Evolutionary conservation across 257 asterid genomes (phyloP), one percentile per base, ranked within the genome.

Genomic region (Voacanga thouarsii): DNA sequence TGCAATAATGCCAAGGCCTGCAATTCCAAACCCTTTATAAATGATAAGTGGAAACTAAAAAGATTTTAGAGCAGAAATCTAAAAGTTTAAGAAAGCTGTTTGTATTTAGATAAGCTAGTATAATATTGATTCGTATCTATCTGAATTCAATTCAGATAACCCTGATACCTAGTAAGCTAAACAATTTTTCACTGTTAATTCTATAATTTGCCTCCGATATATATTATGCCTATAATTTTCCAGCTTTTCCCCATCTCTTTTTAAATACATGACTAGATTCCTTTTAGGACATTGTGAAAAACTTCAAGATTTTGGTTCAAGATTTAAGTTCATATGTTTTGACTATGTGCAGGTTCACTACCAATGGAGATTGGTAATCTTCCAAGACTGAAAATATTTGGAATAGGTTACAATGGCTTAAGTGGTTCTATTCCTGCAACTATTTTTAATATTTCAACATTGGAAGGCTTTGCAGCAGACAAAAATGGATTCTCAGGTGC

Each of bases 91-190:
- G n/a, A n/a, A n/a, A n/a, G n/a, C n/a, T n/a, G n/a, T n/a, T n/a
- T n/a, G n/a, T n/a, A n/a, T n/a, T n/a, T n/a, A n/a, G n/a, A n/a
- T n/a, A n/a, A n/a, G n/a, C n/a, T n/a, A n/a, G n/a, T n/a, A n/a
- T n/a, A n/a, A n/a, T n/a, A n/a, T n/a, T n/a, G n/a, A n/a, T n/a
- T n/a, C 91, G 86, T 89, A 86, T 86, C 73, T 5, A 71, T 56
- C 49, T 88, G 80, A 16, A 91, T 85, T 74, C 76, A 82, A 85
- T 81, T 87, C 65, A 80, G 82, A 49, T 89, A 93, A 7, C 79
- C 76, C 96, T 86, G 84, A 2, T 5, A 6, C 47, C 8, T 44
- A 5, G 0, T 8, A 44, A 44, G 47, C 47, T 44, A 6, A 44
- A 44, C 47, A 44, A 44, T 0, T 44, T 44, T 44, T 44, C 47